Percentiles rank a stretch among this genome's conserved stretches.
Evolutionary conservation across 208 protist genomes (phyloP).

Genomic region (Crithidia fasciculata): DNA sequence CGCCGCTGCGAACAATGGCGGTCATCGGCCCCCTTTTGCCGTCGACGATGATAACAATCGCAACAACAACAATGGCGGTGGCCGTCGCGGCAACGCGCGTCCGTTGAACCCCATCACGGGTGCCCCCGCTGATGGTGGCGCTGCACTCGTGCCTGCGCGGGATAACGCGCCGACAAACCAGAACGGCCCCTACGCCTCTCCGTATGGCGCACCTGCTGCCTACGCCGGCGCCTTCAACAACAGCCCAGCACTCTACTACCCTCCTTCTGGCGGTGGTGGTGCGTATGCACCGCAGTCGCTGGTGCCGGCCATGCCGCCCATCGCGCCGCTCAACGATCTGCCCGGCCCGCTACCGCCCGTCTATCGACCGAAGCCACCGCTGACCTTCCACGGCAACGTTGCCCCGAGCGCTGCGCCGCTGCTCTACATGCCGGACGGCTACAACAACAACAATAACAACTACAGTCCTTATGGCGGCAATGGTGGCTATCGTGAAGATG

Average conservation of each 20-base stretch:
- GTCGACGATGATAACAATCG: slow-evolving; percentile 28
- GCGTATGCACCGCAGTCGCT: slow-evolving; percentile 21
- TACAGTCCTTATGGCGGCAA: background rate
- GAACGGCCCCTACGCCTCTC: slow-evolving; percentile 15
- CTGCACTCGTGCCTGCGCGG: slow-evolving; percentile 4
- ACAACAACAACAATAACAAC: slow-evolving; percentile 7
- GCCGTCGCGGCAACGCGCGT: slow-evolving; percentile 1
- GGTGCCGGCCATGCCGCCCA: slow-evolving; percentile 30
- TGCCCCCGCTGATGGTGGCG: slow-evolving; percentile 9
- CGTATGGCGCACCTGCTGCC: slow-evolving; percentile 21
- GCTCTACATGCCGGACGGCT: slow-evolving; percentile 10
- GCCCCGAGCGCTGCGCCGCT: background rate
- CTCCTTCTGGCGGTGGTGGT: slow-evolving; percentile 2
- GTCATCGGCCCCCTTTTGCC: slow-evolving; percentile 28
- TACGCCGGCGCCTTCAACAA: slow-evolving; percentile 7
- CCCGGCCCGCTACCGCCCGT: slow-evolving; percentile 42
- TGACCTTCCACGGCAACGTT: slow-evolving; percentile 35
- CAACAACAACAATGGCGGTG: slow-evolving; percentile 19
- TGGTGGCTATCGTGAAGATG: background rate
- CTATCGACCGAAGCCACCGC: slow-evolving; percentile 48
- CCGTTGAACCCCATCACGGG: slow-evolving; percentile 19
- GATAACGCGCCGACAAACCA: background rate
- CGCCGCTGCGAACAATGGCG: slow-evolving; percentile 11
- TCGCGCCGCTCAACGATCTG: slow-evolving; percentile 33
- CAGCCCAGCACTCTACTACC: slow-evolving; percentile 2